phyloP scores from a whole-genome alignment of 352 stramenopile species.

The Pythium myriotylum region DNA sequence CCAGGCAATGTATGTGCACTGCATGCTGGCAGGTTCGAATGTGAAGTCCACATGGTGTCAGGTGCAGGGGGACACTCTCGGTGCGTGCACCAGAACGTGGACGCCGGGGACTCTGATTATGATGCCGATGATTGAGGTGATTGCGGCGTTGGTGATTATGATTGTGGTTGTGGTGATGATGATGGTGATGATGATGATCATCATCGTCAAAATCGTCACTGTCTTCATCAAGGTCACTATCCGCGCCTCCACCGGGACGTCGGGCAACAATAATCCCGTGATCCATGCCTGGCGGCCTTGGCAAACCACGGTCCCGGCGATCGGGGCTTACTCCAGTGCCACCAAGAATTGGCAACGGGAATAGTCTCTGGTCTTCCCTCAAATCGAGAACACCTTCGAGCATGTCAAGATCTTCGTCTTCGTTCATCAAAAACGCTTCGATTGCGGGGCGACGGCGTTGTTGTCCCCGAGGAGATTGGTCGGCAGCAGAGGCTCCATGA shows the following conservation, averaged over 20 bases:
- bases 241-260: slow-evolving; percentile 3
- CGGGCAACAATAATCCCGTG: slow-evolving; percentile 18
- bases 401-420: slow-evolving; percentile 67
- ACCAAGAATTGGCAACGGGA: slow-evolving; percentile 22
- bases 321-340: slow-evolving; percentile 12
- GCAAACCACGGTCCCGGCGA: slow-evolving; percentile 8
- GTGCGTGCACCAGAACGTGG: slow-evolving; percentile 48
- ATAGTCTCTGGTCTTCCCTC: slow-evolving; percentile 40
- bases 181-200: slow-evolving; percentile 29
- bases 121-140: slow-evolving; percentile 52
- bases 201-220: slow-evolving; percentile 27
- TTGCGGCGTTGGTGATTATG: slow-evolving; percentile 35
- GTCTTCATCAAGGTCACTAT: slow-evolving; percentile 29
- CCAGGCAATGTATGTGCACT: slow-evolving; percentile 86
- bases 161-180: slow-evolving; percentile 32
- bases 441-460: slow-evolving; percentile 33
- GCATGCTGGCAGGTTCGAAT: slow-evolving; percentile 87
- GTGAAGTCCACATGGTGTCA: slow-evolving; percentile 79
- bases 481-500: slow-evolving; percentile 30
- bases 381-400: slow-evolving; percentile 70
- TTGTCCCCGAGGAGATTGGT: slow-evolving; percentile 3
- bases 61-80: slow-evolving; percentile 68
- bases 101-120: slow-evolving; percentile 49
- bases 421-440: slow-evolving; percentile 59
- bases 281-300: slow-evolving; percentile 6